Base-by-base conservation (phyloP, 2,329 filamentous ascomycete species). In the Talaromyces piceae region DNA sequence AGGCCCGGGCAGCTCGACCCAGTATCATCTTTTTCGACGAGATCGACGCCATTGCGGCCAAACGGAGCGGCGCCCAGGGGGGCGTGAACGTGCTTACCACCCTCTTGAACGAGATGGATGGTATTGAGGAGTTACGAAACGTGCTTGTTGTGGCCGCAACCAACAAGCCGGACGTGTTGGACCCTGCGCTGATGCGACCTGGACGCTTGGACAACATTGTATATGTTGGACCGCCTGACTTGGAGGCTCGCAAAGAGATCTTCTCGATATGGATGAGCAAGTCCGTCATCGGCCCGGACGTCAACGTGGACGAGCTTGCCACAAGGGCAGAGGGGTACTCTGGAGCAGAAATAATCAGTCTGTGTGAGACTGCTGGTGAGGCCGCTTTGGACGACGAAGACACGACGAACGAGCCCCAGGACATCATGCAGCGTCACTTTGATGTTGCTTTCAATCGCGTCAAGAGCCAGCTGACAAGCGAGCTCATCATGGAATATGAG, bases 21-120 rank as follows among this genome's bases (percentile, higher is more conserved):
- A 90, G 87, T 65, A 91, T 96, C 69, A 90, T 97, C 61, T 97
- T 96, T 76, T 95, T 96, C 58, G 91, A 97, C 66, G 91, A 97
- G 67, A 93, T 97, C 60, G 91, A 97, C 70, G 84, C 88, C 4
- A 91, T 97, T 56, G 87, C 77, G 31, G 77, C 77, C 28, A 75
- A 75, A 68, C 62, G 84, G 72, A 77, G 69, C 45, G 67, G 62
- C 37, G 63, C 73, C 37, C 67, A 79, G 12, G 75, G 74, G 23
- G 74, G 75, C 3, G 77, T 95, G 45, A 93, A 96, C 63, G 87
- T 95, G 41, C 79, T 96, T 12, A 91, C 90, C 0, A 94, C 91
- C 1, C 73, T 97, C 25, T 78, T 97, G 4, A 95, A 90, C 54
- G 91, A 96, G 66, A 94, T 97, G 86, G 91, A 96, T 64, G 91